Evolutionary conservation across 306 rosid genomes (phyloP).

Genomic region (Prunus salicina): DNA sequence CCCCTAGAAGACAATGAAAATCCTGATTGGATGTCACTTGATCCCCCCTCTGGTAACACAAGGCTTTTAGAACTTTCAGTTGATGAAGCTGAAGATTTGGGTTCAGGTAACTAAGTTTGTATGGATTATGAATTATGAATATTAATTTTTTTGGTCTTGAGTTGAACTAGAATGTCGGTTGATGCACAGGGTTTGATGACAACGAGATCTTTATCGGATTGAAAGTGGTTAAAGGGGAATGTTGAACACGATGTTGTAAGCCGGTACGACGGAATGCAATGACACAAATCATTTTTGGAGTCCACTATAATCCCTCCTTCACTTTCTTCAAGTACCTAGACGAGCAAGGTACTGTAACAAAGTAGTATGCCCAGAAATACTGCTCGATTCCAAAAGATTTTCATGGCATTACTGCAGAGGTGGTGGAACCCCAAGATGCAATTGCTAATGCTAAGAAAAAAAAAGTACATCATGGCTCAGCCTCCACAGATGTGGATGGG

Average conservation of each 20-base stretch:
- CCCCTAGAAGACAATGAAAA: constrained; percentile 38
- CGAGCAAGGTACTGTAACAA: background rate
- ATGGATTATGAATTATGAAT: background rate
- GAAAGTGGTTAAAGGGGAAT: constrained; percentile 49
- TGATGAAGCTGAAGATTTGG: constrained; percentile 58
- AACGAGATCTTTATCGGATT: constrained; percentile 41
- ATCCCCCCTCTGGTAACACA: constrained; percentile 44
- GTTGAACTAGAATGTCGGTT: constrained; percentile 10
- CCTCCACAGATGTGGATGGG: background rate
- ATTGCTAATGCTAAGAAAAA: background rate
- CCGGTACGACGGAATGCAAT: constrained; percentile 19
- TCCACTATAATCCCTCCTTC: background rate
- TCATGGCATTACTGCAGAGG: background rate
- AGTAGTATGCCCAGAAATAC: background rate
- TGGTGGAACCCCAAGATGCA: background rate
- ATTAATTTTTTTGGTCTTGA: background rate
- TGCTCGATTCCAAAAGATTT: background rate
- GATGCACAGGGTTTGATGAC: constrained; percentile 65
- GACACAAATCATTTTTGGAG: background rate
- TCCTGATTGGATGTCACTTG: constrained; percentile 58
- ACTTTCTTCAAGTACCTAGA: background rate
- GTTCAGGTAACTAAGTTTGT: constrained; percentile 40
- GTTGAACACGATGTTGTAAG: constrained; percentile 31
- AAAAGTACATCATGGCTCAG: background rate
- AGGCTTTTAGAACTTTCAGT: constrained; percentile 49